Conservation (phyloP, 2,329 filamentous ascomycete genomes). For the Colletotrichum sojae region DNA sequence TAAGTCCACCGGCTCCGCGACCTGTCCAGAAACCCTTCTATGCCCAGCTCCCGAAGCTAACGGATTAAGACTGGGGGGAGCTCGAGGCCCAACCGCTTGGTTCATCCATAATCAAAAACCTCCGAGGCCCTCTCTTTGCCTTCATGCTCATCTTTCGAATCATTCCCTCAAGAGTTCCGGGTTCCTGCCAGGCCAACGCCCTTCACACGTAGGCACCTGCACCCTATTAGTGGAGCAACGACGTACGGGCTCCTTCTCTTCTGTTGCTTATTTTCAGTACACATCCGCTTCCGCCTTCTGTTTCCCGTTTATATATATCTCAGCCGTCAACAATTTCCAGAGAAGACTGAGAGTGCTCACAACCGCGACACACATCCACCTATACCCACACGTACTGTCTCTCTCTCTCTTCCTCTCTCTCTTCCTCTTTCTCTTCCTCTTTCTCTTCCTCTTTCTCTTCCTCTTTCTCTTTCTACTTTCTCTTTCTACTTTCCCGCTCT, state of each 20-base stretch:
- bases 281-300: too few relatives aligned
- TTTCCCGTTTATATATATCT: too few relatives aligned
- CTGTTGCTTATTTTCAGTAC: too few relatives aligned
- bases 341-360: too few relatives aligned
- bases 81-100: conserved; percentile 38
- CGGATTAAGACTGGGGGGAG: conserved; percentile 14
- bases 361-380: too few relatives aligned
- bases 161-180: background rate
- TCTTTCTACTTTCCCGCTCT: background rate
- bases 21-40: background rate
- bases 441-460: background rate
- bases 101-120: conserved; percentile 38
- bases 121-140: conserved; percentile 34
- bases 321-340: too few relatives aligned
- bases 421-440: background rate
- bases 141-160: background rate
- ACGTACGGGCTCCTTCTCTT: too few relatives aligned
- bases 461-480: background rate
- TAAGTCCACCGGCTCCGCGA: conserved; percentile 34
- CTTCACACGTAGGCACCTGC: too few relatives aligned
- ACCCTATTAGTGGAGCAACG: too few relatives aligned
- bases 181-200: background rate
- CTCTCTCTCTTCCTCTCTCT: background rate
- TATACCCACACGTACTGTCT: background rate
- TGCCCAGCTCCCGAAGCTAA: conserved; percentile 35